phyloP scores from a whole-genome alignment of 176 grass and related monocot genomes.

The Carex cristatella region DNA sequence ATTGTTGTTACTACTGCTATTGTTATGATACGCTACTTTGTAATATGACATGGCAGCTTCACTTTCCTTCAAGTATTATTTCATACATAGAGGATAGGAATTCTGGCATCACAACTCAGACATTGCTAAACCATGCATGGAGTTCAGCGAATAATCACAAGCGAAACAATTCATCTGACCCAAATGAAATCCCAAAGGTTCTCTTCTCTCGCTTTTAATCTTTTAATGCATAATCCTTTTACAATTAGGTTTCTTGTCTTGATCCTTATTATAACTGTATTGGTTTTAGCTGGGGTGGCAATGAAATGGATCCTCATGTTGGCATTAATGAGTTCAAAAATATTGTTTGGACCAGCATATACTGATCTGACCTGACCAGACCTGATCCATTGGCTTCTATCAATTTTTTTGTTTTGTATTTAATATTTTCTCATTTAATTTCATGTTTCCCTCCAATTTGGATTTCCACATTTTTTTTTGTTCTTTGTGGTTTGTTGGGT shows the following conservation, averaged over 20 bases:
- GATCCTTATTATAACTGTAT: background rate
- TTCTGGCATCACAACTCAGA: slow-evolving; percentile 83
- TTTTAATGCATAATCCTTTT: slow-evolving; percentile 8
- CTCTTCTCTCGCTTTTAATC: background rate
- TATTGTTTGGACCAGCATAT: background rate
- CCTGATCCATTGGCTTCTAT: background rate
- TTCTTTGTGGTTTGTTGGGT: slow-evolving; percentile 31
- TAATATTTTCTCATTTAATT: background rate
- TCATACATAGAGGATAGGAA: slow-evolving; percentile 84
- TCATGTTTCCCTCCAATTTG: slow-evolving; percentile 3
- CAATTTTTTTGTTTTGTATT: background rate
- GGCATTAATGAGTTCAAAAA: background rate
- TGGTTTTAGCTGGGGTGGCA: background rate
- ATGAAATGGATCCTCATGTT: background rate
- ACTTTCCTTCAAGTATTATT: slow-evolving; percentile 73
- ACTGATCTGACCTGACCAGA: background rate
- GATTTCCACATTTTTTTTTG: background rate
- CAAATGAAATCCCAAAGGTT: slow-evolving; percentile 72
- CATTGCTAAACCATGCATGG: slow-evolving; percentile 76
- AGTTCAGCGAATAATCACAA: slow-evolving; percentile 64
- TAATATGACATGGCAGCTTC: slow-evolving; percentile 39
- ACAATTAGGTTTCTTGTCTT: background rate
- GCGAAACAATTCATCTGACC: slow-evolving; percentile 49
- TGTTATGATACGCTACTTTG: background rate
- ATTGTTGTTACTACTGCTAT: background rate